A percentile compares a stretch with the other conserved stretches of the same genome.
Conservation (phyloP, 202 grass and related monocot genomes). For the Panicum virgatum region DNA sequence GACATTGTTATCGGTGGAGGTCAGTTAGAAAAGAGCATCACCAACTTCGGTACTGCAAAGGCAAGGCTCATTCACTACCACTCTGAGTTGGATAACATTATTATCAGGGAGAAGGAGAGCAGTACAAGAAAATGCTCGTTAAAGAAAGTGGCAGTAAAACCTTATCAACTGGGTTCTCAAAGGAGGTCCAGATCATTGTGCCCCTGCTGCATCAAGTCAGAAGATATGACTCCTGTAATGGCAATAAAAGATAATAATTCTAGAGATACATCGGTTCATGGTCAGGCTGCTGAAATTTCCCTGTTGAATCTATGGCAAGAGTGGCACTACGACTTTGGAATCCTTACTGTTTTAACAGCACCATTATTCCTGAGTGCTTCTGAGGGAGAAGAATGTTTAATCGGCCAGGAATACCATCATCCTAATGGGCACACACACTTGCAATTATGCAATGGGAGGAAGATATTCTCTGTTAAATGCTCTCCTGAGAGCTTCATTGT, state of each 20-base stretch:
- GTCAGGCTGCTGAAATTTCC: neutral
- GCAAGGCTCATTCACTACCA: slow-evolving; percentile 92
- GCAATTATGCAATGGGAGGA: slow-evolving; percentile 62
- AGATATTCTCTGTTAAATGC: slow-evolving; percentile 66
- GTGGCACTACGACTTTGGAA: slow-evolving; percentile 94
- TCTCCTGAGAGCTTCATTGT: slow-evolving; percentile 71
- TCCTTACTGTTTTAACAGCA: slow-evolving; percentile 74
- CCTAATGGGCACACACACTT: slow-evolving; percentile 60
- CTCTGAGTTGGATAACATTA: slow-evolving; percentile 57
- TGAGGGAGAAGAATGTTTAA: slow-evolving; percentile 31
- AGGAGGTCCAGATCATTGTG: neutral
- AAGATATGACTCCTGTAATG: neutral
- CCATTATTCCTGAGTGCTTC: slow-evolving; percentile 60
- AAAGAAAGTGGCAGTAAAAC: slow-evolving; percentile 4
- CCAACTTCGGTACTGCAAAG: slow-evolving; percentile 65
- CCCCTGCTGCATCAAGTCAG: neutral
- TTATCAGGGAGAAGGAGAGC: slow-evolving; percentile 48
- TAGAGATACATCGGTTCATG: neutral
- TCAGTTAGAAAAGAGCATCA: slow-evolving; percentile 69
- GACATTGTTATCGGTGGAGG: slow-evolving; percentile 58
- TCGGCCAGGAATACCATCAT: slow-evolving; percentile 44
- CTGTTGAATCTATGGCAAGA: slow-evolving; percentile 80
- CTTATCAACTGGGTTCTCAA: slow-evolving; percentile 11
- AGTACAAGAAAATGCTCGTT: slow-evolving; percentile 15
- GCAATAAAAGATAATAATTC: neutral